phyloP scores from a whole-genome alignment of 179 eudicot genomes.

The Beta lomatogona region DNA sequence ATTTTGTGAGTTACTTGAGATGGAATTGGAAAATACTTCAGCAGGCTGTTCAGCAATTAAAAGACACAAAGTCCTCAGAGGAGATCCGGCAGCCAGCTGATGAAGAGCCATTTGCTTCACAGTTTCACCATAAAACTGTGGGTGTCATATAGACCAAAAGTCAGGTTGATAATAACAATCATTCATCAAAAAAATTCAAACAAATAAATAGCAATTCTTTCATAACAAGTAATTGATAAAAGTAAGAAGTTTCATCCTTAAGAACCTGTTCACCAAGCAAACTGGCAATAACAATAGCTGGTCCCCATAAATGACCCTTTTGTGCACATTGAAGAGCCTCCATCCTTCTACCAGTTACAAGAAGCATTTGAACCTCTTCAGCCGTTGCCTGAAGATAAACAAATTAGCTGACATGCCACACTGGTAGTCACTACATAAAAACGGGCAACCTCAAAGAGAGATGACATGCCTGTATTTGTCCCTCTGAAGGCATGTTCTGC shows the following conservation, averaged over 20 bases:
- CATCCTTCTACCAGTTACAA: conserved; percentile 44
- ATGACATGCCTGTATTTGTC: conserved; percentile 37
- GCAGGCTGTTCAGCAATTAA: conserved; percentile 83
- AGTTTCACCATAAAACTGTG: conserved; percentile 76
- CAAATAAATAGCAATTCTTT: neutral
- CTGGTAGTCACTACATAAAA: neutral
- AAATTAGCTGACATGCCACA: conserved; percentile 13
- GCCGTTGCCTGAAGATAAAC: conserved; percentile 45
- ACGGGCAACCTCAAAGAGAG: neutral
- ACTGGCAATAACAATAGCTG: conserved; percentile 46
- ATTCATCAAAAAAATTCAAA: neutral
- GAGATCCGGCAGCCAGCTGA: conserved; percentile 76
- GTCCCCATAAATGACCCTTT: conserved; percentile 48
- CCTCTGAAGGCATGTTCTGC: conserved; percentile 41
- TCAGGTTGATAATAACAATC: neutral
- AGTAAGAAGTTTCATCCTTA: neutral
- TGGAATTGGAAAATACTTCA: conserved; percentile 59
- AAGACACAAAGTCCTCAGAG: conserved; percentile 75
- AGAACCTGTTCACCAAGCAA: conserved; percentile 78
- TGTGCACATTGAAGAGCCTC: conserved; percentile 50
- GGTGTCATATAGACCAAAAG: neutral
- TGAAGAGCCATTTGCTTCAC: conserved; percentile 80
- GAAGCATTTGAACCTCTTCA: conserved; percentile 68
- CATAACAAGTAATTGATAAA: neutral
- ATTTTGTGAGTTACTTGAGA: conserved; percentile 34